Conservation (phyloP, 768 basidiomycete species). For the Pholiota microspora region DNA sequence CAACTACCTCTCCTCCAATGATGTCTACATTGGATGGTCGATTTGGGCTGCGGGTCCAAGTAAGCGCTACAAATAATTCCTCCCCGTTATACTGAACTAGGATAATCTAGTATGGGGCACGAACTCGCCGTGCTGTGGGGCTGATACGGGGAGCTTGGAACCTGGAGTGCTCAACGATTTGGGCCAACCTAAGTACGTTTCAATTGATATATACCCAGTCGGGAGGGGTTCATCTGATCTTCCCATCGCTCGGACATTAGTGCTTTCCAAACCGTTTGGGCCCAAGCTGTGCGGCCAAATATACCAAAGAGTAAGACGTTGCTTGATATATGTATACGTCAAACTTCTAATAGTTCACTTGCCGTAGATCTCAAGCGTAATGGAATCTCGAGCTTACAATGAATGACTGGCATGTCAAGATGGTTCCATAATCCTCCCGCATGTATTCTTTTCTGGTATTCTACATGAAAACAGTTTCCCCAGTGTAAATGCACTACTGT, state of each 20-base stretch:
- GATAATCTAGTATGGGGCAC: slow-evolving; percentile 41
- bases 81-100: no score
- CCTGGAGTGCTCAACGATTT: slow-evolving; percentile 36
- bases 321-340: not conserved
- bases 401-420: no score
- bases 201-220: not conserved
- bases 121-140: slow-evolving; percentile 39
- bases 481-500: no score
- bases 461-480: no score
- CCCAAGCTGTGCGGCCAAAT: slow-evolving; percentile 33
- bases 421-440: no score
- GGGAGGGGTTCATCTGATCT: not conserved
- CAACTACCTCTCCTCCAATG: slow-evolving; percentile 37
- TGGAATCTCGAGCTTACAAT: slow-evolving; percentile 17
- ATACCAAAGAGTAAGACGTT: slow-evolving; percentile 26
- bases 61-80: slow-evolving; percentile 18
- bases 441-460: no score
- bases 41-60: slow-evolving; percentile 48
- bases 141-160: slow-evolving; percentile 42
- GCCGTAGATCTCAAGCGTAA: slow-evolving; percentile 18
- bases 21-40: slow-evolving; percentile 46
- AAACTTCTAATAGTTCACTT: not conserved
- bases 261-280: slow-evolving; percentile 38
- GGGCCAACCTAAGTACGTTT: slow-evolving; percentile 34
- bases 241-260: no score